A percentile compares a stretch with the other conserved stretches of the same genome.
phyloP scores from a whole-genome alignment of 2,329 filamentous ascomycete genomes.

The Trichoderma sp. region DNA sequence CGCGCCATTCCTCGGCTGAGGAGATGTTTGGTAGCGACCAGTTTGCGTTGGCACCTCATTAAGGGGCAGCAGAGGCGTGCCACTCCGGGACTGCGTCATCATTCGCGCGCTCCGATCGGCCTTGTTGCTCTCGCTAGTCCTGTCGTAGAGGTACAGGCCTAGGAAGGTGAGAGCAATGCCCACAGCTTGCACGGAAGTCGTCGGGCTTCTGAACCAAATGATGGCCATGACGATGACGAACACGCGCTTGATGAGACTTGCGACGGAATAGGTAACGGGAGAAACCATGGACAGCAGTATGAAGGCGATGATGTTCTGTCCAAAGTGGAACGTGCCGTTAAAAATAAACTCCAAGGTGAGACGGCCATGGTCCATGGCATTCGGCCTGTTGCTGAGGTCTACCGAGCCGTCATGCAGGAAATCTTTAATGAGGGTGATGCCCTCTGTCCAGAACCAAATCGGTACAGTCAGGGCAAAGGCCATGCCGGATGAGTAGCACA shows the following conservation, averaged over 20 bases:
- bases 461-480: constrained; percentile 86
- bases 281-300: constrained; percentile 88
- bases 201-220: constrained; percentile 91
- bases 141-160: constrained; percentile 92
- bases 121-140: constrained; percentile 83
- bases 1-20: constrained; percentile 23
- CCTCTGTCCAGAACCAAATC: constrained; percentile 92
- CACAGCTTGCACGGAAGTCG: constrained; percentile 75
- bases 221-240: constrained; percentile 96
- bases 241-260: constrained; percentile 92
- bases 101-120: constrained; percentile 78
- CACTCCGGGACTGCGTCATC: constrained; percentile 44
- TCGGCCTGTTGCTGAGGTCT: constrained; percentile 54
- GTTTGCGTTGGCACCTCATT: constrained; percentile 40
- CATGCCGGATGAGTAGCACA: constrained; percentile 94
- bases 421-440: constrained; percentile 71
- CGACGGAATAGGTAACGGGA: constrained; percentile 95
- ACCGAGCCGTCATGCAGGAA: constrained; percentile 80
- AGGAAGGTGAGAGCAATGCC: constrained; percentile 89
- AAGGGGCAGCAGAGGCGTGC: constrained; percentile 63
- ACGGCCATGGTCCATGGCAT: constrained; percentile 74
- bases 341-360: constrained; percentile 85
- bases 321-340: constrained; percentile 96
- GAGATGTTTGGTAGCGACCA: constrained; percentile 27
- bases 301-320: constrained; percentile 93